phyloP scores from a whole-genome alignment of 139 green algal genomes.

The Chlorella vulgaris region DNA sequence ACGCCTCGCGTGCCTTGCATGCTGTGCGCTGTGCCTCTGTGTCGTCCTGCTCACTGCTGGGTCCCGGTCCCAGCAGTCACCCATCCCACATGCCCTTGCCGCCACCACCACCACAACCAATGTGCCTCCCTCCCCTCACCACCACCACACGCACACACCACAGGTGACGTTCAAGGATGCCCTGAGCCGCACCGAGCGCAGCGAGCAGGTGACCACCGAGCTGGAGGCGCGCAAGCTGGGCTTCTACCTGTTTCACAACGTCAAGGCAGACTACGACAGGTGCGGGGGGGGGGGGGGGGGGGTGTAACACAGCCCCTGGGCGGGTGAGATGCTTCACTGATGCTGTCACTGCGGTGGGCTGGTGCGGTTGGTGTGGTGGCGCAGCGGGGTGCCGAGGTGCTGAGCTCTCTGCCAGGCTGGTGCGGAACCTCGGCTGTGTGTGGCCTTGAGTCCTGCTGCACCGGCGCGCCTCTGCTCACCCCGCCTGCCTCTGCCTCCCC shows the following conservation, averaged over 20 bases:
- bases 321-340: not conserved
- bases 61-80: too few species aligned
- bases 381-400: too few species aligned
- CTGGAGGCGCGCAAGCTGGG: slow-evolving; percentile 65
- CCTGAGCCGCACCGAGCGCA: slow-evolving; percentile 39
- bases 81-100: too few species aligned
- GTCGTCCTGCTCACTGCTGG: too few species aligned
- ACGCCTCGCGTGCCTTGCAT: too few species aligned
- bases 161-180: slow-evolving; percentile 61
- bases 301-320: not conserved
- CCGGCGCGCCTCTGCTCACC: too few species aligned
- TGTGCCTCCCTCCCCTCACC: not conserved
- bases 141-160: not conserved
- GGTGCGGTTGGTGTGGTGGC: too few species aligned
- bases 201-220: slow-evolving; percentile 50
- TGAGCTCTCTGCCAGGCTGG: not conserved
- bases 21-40: too few species aligned
- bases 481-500: too few species aligned
- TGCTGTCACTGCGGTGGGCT: not conserved
- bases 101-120: too few species aligned
- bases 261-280: slow-evolving; percentile 52
- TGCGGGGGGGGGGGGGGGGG: not conserved
- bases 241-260: slow-evolving; percentile 70
- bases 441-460: too few species aligned
- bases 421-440: too few species aligned